Evolutionary conservation across 1,284 basidiomycete species (phyloP).

Genomic region (Fomitiporia mediterranea): DNA sequence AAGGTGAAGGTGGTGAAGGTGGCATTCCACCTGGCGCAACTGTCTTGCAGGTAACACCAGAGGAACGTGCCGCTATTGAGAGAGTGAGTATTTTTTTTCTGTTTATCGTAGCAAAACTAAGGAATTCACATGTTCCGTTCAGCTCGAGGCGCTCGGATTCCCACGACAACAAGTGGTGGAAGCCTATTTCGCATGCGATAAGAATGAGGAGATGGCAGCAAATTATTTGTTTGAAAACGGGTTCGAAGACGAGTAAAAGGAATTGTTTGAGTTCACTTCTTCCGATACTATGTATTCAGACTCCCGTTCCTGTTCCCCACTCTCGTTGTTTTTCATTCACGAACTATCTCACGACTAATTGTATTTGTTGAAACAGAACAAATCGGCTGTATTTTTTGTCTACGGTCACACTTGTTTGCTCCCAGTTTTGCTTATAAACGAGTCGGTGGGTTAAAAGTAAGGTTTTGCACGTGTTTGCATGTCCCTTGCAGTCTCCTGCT

Average conservation of each 20-base stretch:
- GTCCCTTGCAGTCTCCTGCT: no score
- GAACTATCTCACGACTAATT: constrained; percentile 8
- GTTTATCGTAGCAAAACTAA: constrained; percentile 1
- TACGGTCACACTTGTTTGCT: neutral
- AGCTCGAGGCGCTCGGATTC: constrained; percentile 88
- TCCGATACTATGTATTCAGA: constrained; percentile 10
- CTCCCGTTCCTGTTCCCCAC: neutral
- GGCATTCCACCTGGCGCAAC: constrained; percentile 56
- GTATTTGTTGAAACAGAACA: constrained; percentile 10
- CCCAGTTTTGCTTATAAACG: no score
- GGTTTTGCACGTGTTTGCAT: no score
- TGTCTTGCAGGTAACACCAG: constrained; percentile 74
- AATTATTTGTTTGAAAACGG: constrained; percentile 82
- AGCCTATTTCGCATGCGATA: constrained; percentile 90
- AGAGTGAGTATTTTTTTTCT: constrained; percentile 45
- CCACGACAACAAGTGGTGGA: constrained; percentile 71
- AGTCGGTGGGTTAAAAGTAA: no score
- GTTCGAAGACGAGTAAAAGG: constrained; percentile 46
- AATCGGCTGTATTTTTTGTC: no score
- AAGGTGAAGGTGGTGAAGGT: constrained; percentile 43
- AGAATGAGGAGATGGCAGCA: constrained; percentile 92
- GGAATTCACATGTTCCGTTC: constrained; percentile 20
- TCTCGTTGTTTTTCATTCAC: neutral
- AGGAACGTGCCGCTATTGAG: constrained; percentile 83
- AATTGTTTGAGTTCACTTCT: constrained; percentile 1